A percentile compares a stretch with the other conserved stretches of the same genome.
phyloP scores from a whole-genome alignment of 352 stramenopile species.

The Globisporangium yorkense region DNA sequence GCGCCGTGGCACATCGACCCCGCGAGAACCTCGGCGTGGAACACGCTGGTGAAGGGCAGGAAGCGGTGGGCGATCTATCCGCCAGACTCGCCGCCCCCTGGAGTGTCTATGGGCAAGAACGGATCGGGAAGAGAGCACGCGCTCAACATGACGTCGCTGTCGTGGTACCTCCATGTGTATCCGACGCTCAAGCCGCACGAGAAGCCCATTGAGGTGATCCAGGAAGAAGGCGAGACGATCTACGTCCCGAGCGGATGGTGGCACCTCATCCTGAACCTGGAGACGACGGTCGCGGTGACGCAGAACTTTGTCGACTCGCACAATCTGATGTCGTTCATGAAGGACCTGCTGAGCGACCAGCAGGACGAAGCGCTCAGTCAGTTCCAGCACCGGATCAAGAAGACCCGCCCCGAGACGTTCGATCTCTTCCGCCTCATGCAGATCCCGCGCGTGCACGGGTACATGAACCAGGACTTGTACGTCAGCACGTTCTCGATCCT shows the following conservation, averaged over 20 bases:
- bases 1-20: conserved; percentile 95
- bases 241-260: conserved; percentile 98
- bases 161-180: conserved; percentile 85
- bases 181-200: conserved; percentile 65
- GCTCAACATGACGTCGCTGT: conserved; percentile 73
- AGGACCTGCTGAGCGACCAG: conserved; percentile 60
- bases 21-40: conserved; percentile 94
- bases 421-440: conserved; percentile 63
- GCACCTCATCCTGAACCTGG: conserved; percentile 96
- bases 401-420: conserved; percentile 44
- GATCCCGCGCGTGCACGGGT: conserved; percentile 49
- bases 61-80: conserved; percentile 97
- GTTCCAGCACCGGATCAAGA: conserved; percentile 45
- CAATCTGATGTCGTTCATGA: conserved; percentile 67
- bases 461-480: conserved; percentile 58
- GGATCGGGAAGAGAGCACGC: conserved; percentile 47
- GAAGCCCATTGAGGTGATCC: conserved; percentile 79
- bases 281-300: conserved; percentile 92
- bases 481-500: conserved; percentile 48
- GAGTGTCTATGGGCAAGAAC: conserved; percentile 52
- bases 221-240: conserved; percentile 93
- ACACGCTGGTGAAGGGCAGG: conserved; percentile 89
- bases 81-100: conserved; percentile 65
- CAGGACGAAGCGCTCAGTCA: conserved; percentile 50
- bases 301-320: conserved; percentile 94